Conservation (phyloP, 169 alveolate genomes). For the Perkinsus chesapeaki region DNA sequence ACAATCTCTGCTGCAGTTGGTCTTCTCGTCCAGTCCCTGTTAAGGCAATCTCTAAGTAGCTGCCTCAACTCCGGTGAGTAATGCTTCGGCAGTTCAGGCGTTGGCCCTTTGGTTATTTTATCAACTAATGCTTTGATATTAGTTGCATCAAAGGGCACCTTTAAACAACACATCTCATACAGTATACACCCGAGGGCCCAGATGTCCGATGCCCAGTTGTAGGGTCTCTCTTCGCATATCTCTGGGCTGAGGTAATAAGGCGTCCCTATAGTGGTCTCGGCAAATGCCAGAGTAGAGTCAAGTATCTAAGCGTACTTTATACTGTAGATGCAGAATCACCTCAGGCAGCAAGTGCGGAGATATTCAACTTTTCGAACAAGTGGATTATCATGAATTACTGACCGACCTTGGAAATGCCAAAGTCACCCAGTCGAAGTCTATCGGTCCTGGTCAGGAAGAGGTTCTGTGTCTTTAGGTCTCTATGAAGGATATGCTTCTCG, state of each 20-base stretch:
- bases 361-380: too few species aligned
- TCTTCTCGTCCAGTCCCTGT: slow-evolving; percentile 27
- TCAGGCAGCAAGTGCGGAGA: too few species aligned
- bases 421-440: slow-evolving; percentile 81
- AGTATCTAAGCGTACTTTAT: slow-evolving; percentile 48
- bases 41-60: slow-evolving; percentile 19
- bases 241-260: slow-evolving; percentile 99
- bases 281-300: slow-evolving; percentile 83
- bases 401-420: slow-evolving; percentile 75
- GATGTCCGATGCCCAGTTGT: slow-evolving; percentile 95
- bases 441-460: slow-evolving; percentile 71
- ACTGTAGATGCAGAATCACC: too few species aligned
- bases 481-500: slow-evolving; percentile 66
- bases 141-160: slow-evolving; percentile 69
- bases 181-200: slow-evolving; percentile 96
- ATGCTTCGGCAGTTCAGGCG: slow-evolving; percentile 31
- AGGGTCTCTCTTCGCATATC: slow-evolving; percentile 90
- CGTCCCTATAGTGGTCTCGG: slow-evolving; percentile 95
- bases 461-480: slow-evolving; percentile 80
- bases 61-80: slow-evolving; percentile 28
- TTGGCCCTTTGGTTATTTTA: slow-evolving; percentile 52
- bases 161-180: slow-evolving; percentile 57
- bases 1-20: slow-evolving; percentile 40
- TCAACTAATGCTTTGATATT: slow-evolving; percentile 59
- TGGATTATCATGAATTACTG: too few species aligned